Evolutionary conservation across 108 stramenopile genomes (phyloP).

Genomic region (Nannochloropsis gaditana): DNA sequence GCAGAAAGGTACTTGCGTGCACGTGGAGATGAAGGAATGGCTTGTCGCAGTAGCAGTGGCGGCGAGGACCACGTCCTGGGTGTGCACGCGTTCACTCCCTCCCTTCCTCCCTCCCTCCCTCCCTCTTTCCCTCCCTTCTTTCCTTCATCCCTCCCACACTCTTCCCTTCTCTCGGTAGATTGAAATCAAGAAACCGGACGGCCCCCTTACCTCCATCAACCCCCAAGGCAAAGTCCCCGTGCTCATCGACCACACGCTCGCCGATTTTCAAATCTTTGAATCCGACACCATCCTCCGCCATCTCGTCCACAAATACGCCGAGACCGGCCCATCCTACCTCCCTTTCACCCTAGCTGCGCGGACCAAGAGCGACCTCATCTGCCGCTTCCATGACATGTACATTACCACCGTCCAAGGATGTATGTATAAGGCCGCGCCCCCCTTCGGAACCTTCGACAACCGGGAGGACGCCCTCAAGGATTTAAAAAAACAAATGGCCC

Average conservation of each 20-base stretch:
- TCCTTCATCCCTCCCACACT: background rate
- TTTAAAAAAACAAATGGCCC: conserved; percentile 62
- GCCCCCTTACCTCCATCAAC: background rate
- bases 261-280: conserved; percentile 11
- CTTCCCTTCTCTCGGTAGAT: background rate
- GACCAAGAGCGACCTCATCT: conserved; percentile 64
- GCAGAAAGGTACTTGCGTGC: too few species aligned
- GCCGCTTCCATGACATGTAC: conserved; percentile 85
- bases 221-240: background rate
- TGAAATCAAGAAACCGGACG: conserved; percentile 3
- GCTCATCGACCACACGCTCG: conserved; percentile 17
- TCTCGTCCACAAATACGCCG: conserved; percentile 62
- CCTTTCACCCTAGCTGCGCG: conserved; percentile 62
- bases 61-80: too few species aligned
- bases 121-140: background rate
- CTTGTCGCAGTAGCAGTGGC: too few species aligned
- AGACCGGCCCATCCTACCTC: conserved; percentile 68
- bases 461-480: conserved; percentile 69
- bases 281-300: conserved; percentile 74
- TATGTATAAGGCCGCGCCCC: conserved; percentile 77
- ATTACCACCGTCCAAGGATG: conserved; percentile 80
- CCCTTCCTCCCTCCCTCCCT: background rate
- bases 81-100: too few species aligned
- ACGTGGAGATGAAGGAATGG: too few species aligned
- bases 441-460: conserved; percentile 68